phyloP scores from a whole-genome alignment of 805 yeast genomes.

The Saccharomycopsis sp. region DNA sequence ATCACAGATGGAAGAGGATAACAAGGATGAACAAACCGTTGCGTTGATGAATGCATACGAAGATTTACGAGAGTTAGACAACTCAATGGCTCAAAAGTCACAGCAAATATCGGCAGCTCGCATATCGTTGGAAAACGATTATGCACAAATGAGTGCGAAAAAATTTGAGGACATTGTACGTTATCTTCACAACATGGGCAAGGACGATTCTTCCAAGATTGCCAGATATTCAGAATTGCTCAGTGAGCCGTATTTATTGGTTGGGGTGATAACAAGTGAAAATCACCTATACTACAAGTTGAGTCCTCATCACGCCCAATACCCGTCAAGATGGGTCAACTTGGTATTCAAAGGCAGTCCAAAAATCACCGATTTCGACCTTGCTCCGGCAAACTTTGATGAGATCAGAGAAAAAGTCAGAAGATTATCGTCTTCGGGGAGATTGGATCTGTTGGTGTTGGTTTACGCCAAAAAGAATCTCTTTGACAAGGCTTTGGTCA shows the following conservation, averaged over 20 bases:
- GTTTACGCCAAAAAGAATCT: constrained; percentile 10
- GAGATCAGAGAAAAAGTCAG: neutral
- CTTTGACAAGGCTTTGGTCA: neutral
- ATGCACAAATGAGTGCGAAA: too few species aligned
- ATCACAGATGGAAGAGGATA: too few species aligned
- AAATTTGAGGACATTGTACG: too few species aligned
- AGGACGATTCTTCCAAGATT: too few species aligned
- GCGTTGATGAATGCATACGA: too few species aligned
- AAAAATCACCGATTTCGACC: constrained; percentile 7
- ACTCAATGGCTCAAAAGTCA: too few species aligned
- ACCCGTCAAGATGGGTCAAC: constrained; percentile 12
- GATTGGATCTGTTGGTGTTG: constrained; percentile 6
- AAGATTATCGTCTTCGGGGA: neutral
- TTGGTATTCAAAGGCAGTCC: constrained; percentile 10
- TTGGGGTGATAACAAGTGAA: constrained; percentile 14
- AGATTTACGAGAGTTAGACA: too few species aligned
- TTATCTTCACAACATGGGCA: too few species aligned
- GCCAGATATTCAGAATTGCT: too few species aligned
- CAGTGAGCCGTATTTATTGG: constrained; percentile 6
- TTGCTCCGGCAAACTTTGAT: constrained; percentile 10
- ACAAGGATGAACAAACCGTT: too few species aligned
- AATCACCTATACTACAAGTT: constrained; percentile 11
- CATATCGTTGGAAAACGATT: too few species aligned
- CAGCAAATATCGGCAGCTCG: too few species aligned
- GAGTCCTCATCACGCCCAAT: neutral